phyloP scores from a whole-genome alignment of 805 yeast genomes.

The Zygosaccharomyces lentus region DNA sequence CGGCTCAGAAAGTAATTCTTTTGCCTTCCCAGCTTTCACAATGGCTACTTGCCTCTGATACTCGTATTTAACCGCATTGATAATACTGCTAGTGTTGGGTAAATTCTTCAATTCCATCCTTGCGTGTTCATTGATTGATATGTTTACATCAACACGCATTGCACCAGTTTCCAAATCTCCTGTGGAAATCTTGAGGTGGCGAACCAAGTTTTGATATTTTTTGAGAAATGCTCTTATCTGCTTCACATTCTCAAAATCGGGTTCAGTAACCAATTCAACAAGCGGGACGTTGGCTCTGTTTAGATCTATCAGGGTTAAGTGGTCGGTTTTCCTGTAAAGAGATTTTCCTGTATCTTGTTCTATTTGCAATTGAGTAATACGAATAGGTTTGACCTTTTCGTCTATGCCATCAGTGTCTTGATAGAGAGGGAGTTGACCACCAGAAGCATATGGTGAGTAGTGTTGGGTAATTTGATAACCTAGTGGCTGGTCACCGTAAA shows the following conservation, averaged over 20 bases:
- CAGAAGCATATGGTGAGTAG: constrained; percentile 68
- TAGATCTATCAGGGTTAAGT: constrained; percentile 56
- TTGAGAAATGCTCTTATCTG: constrained; percentile 76
- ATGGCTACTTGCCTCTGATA: constrained; percentile 60
- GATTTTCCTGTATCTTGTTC: constrained; percentile 96
- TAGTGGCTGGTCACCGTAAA: constrained; percentile 92
- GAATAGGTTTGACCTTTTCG: constrained; percentile 43
- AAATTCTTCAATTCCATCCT: constrained; percentile 88
- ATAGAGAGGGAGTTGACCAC: constrained; percentile 53
- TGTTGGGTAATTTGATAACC: constrained; percentile 96
- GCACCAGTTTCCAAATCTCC: constrained; percentile 96
- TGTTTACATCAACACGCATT: constrained; percentile 89
- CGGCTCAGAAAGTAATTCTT: constrained; percentile 24
- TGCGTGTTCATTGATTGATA: constrained; percentile 67
- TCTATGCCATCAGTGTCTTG: constrained; percentile 51
- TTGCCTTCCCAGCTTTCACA: constrained; percentile 39
- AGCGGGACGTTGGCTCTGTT: constrained; percentile 84
- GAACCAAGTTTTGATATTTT: constrained; percentile 69
- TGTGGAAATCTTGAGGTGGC: constrained; percentile 67
- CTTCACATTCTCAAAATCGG: constrained; percentile 66
- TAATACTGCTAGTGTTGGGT: constrained; percentile 76
- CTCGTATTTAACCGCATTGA: constrained; percentile 70
- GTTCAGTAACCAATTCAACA: constrained; percentile 86
- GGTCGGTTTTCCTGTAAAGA: constrained; percentile 41
- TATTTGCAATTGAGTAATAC: constrained; percentile 76